Conservation (phyloP, 2,329 filamentous ascomycete genomes). For the Xylariaceae sp. region DNA sequence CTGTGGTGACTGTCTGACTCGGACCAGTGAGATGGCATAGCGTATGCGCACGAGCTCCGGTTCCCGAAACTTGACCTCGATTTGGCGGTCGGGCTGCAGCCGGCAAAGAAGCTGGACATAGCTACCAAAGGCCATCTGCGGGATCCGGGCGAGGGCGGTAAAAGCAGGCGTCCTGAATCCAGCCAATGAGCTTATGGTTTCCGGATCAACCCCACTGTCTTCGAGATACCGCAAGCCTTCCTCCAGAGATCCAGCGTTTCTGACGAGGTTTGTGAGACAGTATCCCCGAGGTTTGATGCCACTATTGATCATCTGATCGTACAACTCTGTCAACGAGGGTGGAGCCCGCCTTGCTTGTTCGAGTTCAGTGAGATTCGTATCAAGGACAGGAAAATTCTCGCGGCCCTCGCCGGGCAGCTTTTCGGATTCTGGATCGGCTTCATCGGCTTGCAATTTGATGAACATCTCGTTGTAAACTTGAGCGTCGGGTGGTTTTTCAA, state of each 20-base stretch:
- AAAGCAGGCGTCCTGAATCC: slow-evolving; percentile 12
- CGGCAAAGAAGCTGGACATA: slow-evolving; percentile 45
- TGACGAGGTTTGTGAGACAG: slow-evolving; percentile 49
- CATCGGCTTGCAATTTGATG: slow-evolving; percentile 40
- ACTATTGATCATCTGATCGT: slow-evolving; percentile 46
- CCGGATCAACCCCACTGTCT: slow-evolving; percentile 30
- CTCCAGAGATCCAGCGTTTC: slow-evolving; percentile 39
- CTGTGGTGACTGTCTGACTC: slow-evolving; percentile 17
- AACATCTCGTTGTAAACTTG: slow-evolving; percentile 55
- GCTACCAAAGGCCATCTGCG: slow-evolving; percentile 35
- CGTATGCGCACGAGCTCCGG: slow-evolving; percentile 19
- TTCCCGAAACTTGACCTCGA: slow-evolving; percentile 11
- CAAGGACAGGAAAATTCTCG: slow-evolving; percentile 47
- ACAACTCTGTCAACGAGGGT: slow-evolving; percentile 52
- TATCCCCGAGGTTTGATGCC: slow-evolving; percentile 40
- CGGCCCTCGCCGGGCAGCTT: slow-evolving; percentile 52
- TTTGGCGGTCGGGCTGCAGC: slow-evolving; percentile 25
- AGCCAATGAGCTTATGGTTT: slow-evolving; percentile 12
- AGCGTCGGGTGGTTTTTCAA: slow-evolving; percentile 28
- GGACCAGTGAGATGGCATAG: slow-evolving; percentile 28
- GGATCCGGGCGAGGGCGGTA: slow-evolving; percentile 21
- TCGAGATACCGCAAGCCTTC: slow-evolving; percentile 42
- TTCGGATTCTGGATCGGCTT: slow-evolving; percentile 14
- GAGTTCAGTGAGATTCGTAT: slow-evolving; percentile 54
- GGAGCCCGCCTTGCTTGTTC: slow-evolving; percentile 56